Evolutionary conservation across 768 basidiomycete genomes (phyloP).

Genomic region (Paxillus ammoniavirescens): DNA sequence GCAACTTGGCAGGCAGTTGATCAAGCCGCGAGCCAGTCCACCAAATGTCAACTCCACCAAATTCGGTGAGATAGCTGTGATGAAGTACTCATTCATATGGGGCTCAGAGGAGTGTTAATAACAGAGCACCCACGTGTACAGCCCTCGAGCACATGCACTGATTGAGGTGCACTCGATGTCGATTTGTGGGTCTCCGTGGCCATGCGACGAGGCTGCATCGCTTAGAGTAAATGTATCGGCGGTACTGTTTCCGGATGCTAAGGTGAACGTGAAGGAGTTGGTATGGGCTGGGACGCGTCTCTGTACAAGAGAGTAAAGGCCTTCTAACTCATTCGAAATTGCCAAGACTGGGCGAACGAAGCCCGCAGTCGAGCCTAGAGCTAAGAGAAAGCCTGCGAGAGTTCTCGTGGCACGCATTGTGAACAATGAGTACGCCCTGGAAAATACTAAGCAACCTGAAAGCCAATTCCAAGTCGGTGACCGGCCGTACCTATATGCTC

Average conservation of each 20-base stretch:
- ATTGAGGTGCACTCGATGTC: constrained; percentile 34
- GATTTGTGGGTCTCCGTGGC: constrained; percentile 16
- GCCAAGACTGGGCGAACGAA: background rate
- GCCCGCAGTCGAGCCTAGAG: background rate
- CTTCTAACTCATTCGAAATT: constrained; percentile 17
- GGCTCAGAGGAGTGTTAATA: background rate
- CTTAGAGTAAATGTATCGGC: constrained; percentile 34
- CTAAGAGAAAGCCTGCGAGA: background rate
- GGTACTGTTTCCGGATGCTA: constrained; percentile 18
- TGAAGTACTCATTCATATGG: background rate
- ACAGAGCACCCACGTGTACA: constrained; percentile 34
- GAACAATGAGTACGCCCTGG: background rate
- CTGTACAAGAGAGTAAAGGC: constrained; percentile 34
- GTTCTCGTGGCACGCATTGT: background rate
- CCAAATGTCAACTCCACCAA: constrained; percentile 40
- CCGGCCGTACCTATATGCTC: too few relatives aligned
- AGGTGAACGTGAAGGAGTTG: constrained; percentile 30
- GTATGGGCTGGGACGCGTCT: constrained; percentile 36
- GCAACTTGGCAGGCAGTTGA: constrained; percentile 29
- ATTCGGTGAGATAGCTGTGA: constrained; percentile 35
- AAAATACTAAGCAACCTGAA: too few relatives aligned
- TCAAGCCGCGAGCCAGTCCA: constrained; percentile 42
- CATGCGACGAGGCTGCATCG: constrained; percentile 15
- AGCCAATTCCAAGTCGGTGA: too few relatives aligned
- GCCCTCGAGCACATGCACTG: constrained; percentile 37